Evolutionary conservation across 345 rosid species (phyloP).

Genomic region (Pistacia atlantica): DNA sequence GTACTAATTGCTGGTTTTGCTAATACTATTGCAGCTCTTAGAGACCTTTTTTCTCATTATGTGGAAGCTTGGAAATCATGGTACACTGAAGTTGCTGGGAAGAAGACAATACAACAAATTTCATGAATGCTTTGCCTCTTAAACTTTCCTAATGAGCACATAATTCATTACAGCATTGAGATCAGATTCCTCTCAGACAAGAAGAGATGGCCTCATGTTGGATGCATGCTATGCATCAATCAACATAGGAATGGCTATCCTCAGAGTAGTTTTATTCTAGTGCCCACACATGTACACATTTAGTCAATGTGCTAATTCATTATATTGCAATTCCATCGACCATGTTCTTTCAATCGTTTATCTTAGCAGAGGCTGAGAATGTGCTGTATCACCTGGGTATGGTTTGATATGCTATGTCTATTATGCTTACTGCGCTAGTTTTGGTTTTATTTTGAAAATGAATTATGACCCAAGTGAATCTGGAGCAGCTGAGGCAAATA

Average conservation of each 20-base stretch:
- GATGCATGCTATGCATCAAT: conserved; percentile 27
- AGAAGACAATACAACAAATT: conserved; percentile 41
- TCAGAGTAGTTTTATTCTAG: background rate
- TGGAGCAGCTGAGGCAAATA: background rate
- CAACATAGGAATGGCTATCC: conserved; percentile 24
- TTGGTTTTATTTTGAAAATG: background rate
- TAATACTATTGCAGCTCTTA: conserved; percentile 56
- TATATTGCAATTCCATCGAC: background rate
- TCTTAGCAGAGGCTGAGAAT: background rate
- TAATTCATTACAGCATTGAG: background rate
- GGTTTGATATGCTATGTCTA: background rate
- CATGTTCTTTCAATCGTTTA: background rate
- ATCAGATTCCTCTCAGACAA: conserved; percentile 15
- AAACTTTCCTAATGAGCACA: conserved; percentile 4
- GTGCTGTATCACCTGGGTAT: background rate
- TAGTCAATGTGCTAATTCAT: background rate
- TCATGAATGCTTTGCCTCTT: conserved; percentile 23
- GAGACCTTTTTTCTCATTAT: conserved; percentile 84
- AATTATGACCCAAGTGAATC: background rate
- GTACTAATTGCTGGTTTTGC: conserved; percentile 7
- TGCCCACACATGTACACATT: conserved; percentile 11
- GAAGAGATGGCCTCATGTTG: conserved; percentile 25
- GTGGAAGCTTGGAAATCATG: conserved; percentile 92
- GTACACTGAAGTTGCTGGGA: conserved; percentile 71
- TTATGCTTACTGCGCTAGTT: background rate